phyloP scores from a whole-genome alignment of 495 filamentous ascomycete genomes.

The Astrothelium subdiscretum region DNA sequence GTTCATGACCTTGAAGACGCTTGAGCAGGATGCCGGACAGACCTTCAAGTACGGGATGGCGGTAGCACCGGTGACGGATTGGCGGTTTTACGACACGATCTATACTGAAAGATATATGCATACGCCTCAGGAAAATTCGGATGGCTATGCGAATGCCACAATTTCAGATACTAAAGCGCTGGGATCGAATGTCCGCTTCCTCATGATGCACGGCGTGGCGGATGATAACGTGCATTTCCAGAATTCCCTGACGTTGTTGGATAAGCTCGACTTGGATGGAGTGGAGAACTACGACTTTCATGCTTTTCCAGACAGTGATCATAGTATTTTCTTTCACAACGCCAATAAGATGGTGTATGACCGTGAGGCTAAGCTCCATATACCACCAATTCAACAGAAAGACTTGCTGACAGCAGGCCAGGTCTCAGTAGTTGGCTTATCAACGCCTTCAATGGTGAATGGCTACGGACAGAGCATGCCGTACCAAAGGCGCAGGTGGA shows the following conservation, averaged over 20 bases:
- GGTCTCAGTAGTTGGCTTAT: constrained; percentile 86
- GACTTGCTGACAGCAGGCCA: constrained; percentile 30
- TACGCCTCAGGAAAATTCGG: constrained; percentile 34
- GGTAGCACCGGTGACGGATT: constrained; percentile 94
- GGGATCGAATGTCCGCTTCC: constrained; percentile 63
- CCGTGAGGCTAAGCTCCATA: constrained; percentile 47
- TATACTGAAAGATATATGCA: constrained; percentile 60
- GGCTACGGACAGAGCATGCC: constrained; percentile 61
- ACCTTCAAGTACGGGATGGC: constrained; percentile 97
- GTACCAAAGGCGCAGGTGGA: constrained; percentile 36
- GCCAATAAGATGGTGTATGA: constrained; percentile 90
- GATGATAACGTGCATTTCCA: constrained; percentile 98
- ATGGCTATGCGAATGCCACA: constrained; percentile 60
- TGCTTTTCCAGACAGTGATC: constrained; percentile 92
- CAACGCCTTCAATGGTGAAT: constrained; percentile 96
- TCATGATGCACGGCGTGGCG: constrained; percentile 87
- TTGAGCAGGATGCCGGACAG: constrained; percentile 77
- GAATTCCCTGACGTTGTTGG: constrained; percentile 74
- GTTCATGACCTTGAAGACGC: constrained; percentile 92
- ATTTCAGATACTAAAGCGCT: constrained; percentile 63
- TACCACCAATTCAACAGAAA: constrained; percentile 5
- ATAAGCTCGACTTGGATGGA: constrained; percentile 69
- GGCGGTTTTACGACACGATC: constrained; percentile 57
- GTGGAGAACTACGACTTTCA: constrained; percentile 96
- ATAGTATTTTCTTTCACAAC: constrained; percentile 91